Percentiles rank a stretch among this genome's conserved stretches.
Evolutionary conservation across 2,329 filamentous ascomycete genomes (phyloP).

Genomic region (Apiospora kogelbergensis): DNA sequence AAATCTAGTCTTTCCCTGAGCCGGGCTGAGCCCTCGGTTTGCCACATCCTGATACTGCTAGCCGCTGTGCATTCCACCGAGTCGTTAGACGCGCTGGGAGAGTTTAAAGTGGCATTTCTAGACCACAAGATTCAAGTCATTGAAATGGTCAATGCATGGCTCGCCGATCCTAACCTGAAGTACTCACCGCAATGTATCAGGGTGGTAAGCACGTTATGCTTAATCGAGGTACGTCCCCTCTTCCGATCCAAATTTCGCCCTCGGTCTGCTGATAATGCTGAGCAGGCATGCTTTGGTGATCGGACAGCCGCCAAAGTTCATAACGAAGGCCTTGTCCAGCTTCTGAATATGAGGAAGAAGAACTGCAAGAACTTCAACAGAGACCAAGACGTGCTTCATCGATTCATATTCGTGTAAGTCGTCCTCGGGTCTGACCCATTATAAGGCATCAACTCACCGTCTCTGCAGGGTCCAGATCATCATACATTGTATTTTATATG

Average conservation of each 20-base stretch:
- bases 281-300: background rate
- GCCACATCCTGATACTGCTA: background rate
- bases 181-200: background rate
- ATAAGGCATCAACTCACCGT: background rate
- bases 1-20: background rate
- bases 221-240: background rate
- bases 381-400: background rate
- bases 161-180: background rate
- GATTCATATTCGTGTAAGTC: background rate
- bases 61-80: background rate
- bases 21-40: background rate
- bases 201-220: background rate
- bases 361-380: background rate
- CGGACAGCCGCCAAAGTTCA: background rate
- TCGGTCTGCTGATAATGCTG: background rate
- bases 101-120: background rate
- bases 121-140: background rate
- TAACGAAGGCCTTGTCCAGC: background rate
- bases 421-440: background rate
- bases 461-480: background rate
- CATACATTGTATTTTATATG: background rate
- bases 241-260: rapidly evolving
- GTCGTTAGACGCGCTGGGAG: background rate
- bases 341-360: background rate
- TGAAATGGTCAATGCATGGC: background rate